A percentile compares a stretch with the other conserved stretches of the same genome.
Conservation (phyloP, 2,329 filamentous ascomycete species). For the Ceratocystis eucalypticola region DNA sequence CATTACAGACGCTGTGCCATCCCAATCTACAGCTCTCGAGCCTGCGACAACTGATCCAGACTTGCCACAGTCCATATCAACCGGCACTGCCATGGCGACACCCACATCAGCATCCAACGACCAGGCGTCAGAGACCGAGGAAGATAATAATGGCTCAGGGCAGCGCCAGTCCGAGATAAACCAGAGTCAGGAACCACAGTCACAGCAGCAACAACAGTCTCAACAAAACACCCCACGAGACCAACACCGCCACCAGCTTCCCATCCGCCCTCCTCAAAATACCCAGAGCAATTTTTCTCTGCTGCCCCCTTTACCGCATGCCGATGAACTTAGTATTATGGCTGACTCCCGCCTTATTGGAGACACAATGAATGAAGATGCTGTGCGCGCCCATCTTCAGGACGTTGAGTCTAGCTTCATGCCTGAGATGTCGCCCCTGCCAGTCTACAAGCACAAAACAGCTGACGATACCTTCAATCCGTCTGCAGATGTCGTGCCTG, state of each 20-base stretch:
- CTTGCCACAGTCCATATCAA: neutral
- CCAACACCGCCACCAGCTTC: constrained; percentile 6
- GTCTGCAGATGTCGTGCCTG: constrained; percentile 26
- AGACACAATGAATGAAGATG: constrained; percentile 40
- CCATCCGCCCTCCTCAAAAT: constrained; percentile 2
- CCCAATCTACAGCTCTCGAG: neutral
- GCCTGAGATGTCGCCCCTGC: constrained; percentile 43
- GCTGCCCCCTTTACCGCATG: constrained; percentile 12
- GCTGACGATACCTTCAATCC: constrained; percentile 49
- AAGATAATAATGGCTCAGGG: neutral
- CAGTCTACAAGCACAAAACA: constrained; percentile 29
- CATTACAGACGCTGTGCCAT: neutral
- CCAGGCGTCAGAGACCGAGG: neutral
- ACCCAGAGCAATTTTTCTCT: constrained; percentile 13
- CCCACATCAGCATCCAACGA: neutral
- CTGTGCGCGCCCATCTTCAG: constrained; percentile 42
- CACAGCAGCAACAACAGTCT: neutral
- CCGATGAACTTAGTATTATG: constrained; percentile 22
- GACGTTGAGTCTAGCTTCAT: constrained; percentile 55
- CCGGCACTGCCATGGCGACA: neutral
- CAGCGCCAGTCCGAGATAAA: constrained; percentile 1
- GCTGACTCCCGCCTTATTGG: constrained; percentile 25
- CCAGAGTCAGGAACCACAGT: neutral
- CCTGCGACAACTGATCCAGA: neutral
- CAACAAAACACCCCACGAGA: neutral